Evolutionary conservation across 805 yeast species (phyloP).

Genomic region (Peterozyma xylosa): DNA sequence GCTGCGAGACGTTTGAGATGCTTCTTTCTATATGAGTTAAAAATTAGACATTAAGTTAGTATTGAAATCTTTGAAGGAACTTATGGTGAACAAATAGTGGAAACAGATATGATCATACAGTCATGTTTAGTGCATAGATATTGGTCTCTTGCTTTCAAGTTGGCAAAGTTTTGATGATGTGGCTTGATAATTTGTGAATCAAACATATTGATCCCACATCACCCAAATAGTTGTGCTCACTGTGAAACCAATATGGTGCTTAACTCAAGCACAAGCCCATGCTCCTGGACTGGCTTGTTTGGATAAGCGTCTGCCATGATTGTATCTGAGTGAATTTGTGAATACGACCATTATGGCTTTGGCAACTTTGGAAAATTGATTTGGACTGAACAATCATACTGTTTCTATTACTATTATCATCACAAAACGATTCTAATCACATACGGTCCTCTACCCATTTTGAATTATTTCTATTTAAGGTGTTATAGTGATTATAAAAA

Average conservation of each 20-base stretch:
- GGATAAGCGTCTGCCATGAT: too few species aligned
- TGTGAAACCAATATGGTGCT: too few species aligned
- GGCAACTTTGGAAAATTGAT: neutral
- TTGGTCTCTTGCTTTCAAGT: neutral
- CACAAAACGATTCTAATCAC: conserved; percentile 16
- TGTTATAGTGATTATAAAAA: neutral
- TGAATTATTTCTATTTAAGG: conserved; percentile 16
- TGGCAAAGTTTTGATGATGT: neutral
- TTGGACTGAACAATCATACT: neutral
- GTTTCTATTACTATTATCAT: neutral
- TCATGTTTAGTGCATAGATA: neutral
- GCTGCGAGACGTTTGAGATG: conserved; percentile 99
- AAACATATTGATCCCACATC: neutral
- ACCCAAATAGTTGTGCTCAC: too few species aligned
- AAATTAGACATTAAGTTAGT: neutral
- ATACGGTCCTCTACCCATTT: conserved; percentile 77
- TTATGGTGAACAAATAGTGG: neutral
- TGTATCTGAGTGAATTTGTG: too few species aligned
- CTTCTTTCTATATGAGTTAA: conserved; percentile 64
- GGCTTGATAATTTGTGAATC: neutral
- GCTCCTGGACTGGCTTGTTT: too few species aligned
- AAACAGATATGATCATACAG: neutral
- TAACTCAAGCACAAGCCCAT: too few species aligned
- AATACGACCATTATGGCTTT: too few species aligned
- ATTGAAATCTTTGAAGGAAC: neutral